Percentiles rank a stretch among this genome's conserved stretches.
Conservation (phyloP, 2,329 filamentous ascomycete genomes). For the Scedosporium apiospermum region DNA sequence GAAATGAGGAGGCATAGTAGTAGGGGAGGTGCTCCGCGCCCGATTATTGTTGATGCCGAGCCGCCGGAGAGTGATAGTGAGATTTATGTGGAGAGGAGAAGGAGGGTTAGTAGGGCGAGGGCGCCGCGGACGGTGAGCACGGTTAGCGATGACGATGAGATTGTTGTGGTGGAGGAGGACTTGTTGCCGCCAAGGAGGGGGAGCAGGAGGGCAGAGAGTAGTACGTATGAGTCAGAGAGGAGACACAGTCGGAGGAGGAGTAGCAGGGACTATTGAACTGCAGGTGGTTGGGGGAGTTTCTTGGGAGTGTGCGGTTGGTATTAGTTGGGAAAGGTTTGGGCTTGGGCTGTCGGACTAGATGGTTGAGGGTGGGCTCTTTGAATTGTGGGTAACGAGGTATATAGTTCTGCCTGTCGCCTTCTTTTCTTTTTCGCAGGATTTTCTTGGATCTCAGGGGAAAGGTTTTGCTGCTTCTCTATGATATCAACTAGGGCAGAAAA, state of each 20-base stretch:
- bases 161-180: constrained; percentile 26
- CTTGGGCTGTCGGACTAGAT: not conserved
- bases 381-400: not conserved
- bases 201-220: constrained; percentile 15
- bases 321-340: not conserved
- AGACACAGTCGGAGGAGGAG: not conserved
- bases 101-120: not conserved
- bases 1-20: constrained; percentile 1
- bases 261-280: not conserved
- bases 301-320: not conserved
- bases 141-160: constrained; percentile 27
- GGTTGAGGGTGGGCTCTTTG: not conserved
- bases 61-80: constrained; percentile 10
- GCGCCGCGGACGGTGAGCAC: constrained; percentile 5
- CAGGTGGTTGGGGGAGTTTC: not conserved
- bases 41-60: constrained; percentile 19
- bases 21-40: constrained; percentile 4
- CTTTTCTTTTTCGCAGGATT: not conserved
- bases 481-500: not conserved
- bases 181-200: constrained; percentile 18
- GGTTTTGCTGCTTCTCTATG: not conserved
- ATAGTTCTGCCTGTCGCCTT: not conserved
- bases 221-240: not conserved
- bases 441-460: not conserved
- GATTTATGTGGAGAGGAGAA: constrained; percentile 11